Conservation (phyloP, 2,329 filamentous ascomycete genomes). For the Claviceps purpurea region DNA sequence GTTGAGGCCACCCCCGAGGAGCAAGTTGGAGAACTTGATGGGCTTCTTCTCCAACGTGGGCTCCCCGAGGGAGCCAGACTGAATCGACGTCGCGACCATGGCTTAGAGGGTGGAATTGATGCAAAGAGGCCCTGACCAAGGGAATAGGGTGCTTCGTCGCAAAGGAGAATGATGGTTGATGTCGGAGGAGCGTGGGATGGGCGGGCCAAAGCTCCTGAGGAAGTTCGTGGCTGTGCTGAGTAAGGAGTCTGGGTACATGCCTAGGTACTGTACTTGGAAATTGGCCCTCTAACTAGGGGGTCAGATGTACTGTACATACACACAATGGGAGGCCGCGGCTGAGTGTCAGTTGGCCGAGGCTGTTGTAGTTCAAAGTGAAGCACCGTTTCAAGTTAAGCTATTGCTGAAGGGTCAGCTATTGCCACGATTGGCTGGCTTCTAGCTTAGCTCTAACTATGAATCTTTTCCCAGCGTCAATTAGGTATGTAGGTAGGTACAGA, state of each 20-base stretch:
- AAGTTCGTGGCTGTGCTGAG: conserved; percentile 1
- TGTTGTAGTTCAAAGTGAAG: too few species aligned
- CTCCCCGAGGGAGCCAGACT: conserved; percentile 35
- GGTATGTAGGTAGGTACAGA: too few species aligned
- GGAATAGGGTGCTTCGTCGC: conserved; percentile 85
- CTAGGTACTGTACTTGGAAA: neutral
- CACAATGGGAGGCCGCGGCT: too few species aligned
- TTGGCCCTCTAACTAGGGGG: too few species aligned
- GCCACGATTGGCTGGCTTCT: too few species aligned
- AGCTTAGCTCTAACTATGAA: too few species aligned
- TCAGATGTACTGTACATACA: too few species aligned
- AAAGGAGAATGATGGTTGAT: conserved; percentile 14
- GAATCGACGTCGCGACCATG: conserved; percentile 49
- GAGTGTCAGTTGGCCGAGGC: too few species aligned
- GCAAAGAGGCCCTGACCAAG: conserved; percentile 89
- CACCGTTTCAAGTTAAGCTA: too few species aligned
- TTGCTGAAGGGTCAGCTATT: too few species aligned
- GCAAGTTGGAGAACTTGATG: conserved; percentile 97
- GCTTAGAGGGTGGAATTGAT: conserved; percentile 36
- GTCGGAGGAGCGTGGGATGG: conserved; percentile 7
- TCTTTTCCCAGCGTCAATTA: too few species aligned
- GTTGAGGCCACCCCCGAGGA: conserved; percentile 87
- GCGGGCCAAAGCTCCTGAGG: neutral
- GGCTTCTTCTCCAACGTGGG: conserved; percentile 90
- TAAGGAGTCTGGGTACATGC: neutral